Base-by-base conservation (phyloP, 345 rosid species). In the Salix caprea region DNA sequence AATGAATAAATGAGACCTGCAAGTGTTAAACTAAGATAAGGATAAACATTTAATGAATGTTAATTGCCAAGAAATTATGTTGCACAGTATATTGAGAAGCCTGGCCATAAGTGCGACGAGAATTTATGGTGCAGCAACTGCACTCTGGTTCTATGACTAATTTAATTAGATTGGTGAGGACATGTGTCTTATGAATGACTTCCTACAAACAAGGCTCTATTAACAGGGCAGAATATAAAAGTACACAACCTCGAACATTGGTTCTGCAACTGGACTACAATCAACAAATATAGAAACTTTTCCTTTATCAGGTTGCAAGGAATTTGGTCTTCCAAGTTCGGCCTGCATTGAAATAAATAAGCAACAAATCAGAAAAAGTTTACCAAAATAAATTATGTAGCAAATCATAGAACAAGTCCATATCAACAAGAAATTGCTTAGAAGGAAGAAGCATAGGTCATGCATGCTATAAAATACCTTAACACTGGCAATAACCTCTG, bases 401-500 rank as follows among this genome's bases (percentile, higher is more conserved):
- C 50, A 13, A 44, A 44, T 2, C 16, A 44, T 44, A 44, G 50
- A 3, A 40, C 44, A 40, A 44, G 50, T 13, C 16, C 21, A 24
- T 30, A 39, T 32, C 24, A 30, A 21, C 46, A 28, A 4, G 69
- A 56, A 68, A 56, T 6, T 21, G 30, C 40, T 2, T 4, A 44
- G 70, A 61, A 58, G 37, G 39, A 23, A 61, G 16, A 66, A 50
- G 26, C 13, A 54, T 14, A 2, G 30, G 8, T 39, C 21, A 26
- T 50, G 32, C 24, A 72, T 52, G 69, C 68, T 40, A 80, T 4
- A 28, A 52, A 75, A 69, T 86, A 93, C 98, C 98, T 96, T 96
- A 72, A 93, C 97, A 84, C 96, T 85, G 23, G 98, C 97, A 90
- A 96, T 90, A 74, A 93, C 97, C 83, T 96, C 95, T 6, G 95